A percentile compares a stretch with the other conserved stretches of the same genome.
Evolutionary conservation across 2,329 filamentous ascomycete genomes (phyloP).

Genomic region (Neofusicoccum parvum): DNA sequence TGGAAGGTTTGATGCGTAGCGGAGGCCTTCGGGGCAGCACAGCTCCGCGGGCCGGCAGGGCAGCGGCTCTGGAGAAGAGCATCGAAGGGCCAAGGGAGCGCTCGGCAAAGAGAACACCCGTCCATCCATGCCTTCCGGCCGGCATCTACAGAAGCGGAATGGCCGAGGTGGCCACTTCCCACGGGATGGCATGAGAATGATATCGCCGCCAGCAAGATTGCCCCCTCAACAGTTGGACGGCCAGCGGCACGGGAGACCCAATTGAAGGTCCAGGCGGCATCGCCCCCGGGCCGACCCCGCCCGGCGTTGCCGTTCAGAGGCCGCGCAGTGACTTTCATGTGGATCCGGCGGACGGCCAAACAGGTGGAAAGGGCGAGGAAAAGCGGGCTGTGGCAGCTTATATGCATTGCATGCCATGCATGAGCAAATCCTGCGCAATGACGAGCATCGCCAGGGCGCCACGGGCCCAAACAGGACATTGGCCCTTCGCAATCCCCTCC

Average conservation of each 20-base stretch:
- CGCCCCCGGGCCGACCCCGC: constrained; percentile 6
- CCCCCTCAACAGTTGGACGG: neutral
- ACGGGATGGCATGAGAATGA: constrained; percentile 43
- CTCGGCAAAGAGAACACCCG: neutral
- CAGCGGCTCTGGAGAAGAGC: neutral
- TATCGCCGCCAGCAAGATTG: constrained; percentile 17
- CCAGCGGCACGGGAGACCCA: constrained; percentile 4
- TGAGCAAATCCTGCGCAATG: constrained; percentile 13
- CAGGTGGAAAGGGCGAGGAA: constrained; percentile 10
- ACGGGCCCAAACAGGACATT: neutral
- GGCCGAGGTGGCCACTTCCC: neutral
- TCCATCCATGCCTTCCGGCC: constrained; percentile 46
- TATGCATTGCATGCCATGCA: constrained; percentile 20
- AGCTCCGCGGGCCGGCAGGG: neutral
- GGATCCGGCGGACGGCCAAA: constrained; percentile 9
- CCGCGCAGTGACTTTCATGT: constrained; percentile 8
- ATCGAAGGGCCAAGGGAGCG: neutral
- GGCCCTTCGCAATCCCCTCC: neutral
- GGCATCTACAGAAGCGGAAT: constrained; percentile 29
- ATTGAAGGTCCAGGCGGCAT: constrained; percentile 6
- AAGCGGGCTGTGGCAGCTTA: constrained; percentile 21
- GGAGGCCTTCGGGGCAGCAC: neutral
- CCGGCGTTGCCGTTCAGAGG: neutral
- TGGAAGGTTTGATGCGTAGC: neutral
- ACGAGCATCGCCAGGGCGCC: constrained; percentile 6